Evolutionary conservation across 2,329 filamentous ascomycete genomes (phyloP).

Genomic region (Boeremia lycopersici): DNA sequence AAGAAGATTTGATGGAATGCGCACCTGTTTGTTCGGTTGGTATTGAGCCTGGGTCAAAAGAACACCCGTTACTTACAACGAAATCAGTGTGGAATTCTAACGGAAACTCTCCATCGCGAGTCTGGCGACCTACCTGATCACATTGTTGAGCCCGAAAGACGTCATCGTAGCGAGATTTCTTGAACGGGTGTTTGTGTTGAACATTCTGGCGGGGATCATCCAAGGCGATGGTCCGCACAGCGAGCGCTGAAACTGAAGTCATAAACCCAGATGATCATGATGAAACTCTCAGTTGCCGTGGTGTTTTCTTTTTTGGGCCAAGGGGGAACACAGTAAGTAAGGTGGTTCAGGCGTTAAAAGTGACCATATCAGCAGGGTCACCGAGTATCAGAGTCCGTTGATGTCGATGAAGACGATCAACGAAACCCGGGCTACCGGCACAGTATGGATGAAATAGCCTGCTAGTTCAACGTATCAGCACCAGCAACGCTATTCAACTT

Average conservation of each 20-base stretch:
- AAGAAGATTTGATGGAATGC: conserved; percentile 77
- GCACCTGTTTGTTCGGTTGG: conserved; percentile 51
- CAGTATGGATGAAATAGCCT: conserved; percentile 77
- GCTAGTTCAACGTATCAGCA: conserved; percentile 72
- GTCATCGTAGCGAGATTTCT: conserved; percentile 78
- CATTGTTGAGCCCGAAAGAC: conserved; percentile 76
- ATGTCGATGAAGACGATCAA: conserved; percentile 74
- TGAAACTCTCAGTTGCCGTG: conserved; percentile 74
- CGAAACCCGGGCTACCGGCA: conserved; percentile 69
- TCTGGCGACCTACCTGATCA: conserved; percentile 73
- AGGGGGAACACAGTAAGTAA: conserved; percentile 67
- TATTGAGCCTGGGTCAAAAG: neutral
- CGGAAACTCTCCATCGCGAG: conserved; percentile 63
- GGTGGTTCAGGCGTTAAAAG: conserved; percentile 71
- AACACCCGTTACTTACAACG: conserved; percentile 48
- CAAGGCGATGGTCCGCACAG: conserved; percentile 68
- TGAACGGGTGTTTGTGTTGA: conserved; percentile 75
- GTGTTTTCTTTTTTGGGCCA: conserved; percentile 56
- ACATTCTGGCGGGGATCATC: conserved; percentile 73
- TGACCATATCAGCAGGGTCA: conserved; percentile 72
- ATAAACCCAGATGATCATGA: conserved; percentile 78
- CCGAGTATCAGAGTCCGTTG: conserved; percentile 74
- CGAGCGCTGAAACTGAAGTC: conserved; percentile 77
- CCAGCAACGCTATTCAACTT: conserved; percentile 68
- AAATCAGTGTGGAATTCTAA: conserved; percentile 67